Evolutionary conservation across 306 rosid species (phyloP).

Genomic region (Vicia sativa): DNA sequence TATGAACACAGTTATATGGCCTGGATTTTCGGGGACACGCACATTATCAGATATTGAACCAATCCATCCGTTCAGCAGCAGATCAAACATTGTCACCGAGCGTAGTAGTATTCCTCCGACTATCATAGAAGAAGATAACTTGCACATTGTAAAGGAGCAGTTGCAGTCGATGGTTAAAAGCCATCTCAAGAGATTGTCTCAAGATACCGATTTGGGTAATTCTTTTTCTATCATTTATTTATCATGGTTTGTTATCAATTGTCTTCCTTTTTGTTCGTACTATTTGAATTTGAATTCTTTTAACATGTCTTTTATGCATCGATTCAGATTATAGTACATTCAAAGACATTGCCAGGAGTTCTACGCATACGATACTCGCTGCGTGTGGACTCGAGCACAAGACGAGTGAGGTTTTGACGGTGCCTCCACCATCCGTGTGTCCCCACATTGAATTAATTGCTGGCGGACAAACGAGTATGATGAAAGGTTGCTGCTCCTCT

Average conservation of each 20-base stretch:
- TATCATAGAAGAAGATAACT: constrained; percentile 50
- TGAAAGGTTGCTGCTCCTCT: constrained; percentile 75
- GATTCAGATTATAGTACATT: constrained; percentile 59
- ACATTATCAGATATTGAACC: constrained; percentile 49
- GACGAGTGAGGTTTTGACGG: constrained; percentile 52
- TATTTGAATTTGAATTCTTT: constrained; percentile 18
- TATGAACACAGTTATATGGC: constrained; percentile 49
- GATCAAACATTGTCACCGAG: constrained; percentile 47
- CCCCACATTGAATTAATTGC: constrained; percentile 64
- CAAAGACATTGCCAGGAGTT: constrained; percentile 59
- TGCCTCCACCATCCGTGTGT: constrained; percentile 68
- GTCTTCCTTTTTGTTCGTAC: constrained; percentile 5
- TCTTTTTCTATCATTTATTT: constrained; percentile 28
- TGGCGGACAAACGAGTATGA: constrained; percentile 60
- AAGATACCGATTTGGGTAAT: constrained; percentile 56
- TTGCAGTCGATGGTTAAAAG: constrained; percentile 59
- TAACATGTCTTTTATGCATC: constrained; percentile 35
- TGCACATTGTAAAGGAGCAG: constrained; percentile 63
- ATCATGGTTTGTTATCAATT: constrained; percentile 11
- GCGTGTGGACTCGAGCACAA: constrained; percentile 77
- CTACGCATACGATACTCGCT: constrained; percentile 65
- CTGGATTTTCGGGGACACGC: constrained; percentile 52
- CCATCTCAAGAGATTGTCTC: constrained; percentile 66
- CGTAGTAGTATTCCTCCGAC: constrained; percentile 37
- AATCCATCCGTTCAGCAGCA: constrained; percentile 52